A percentile compares a stretch with the other conserved stretches of the same genome.
Conservation (phyloP, 2,329 filamentous ascomycete genomes). For the Botrytis paeoniae region DNA sequence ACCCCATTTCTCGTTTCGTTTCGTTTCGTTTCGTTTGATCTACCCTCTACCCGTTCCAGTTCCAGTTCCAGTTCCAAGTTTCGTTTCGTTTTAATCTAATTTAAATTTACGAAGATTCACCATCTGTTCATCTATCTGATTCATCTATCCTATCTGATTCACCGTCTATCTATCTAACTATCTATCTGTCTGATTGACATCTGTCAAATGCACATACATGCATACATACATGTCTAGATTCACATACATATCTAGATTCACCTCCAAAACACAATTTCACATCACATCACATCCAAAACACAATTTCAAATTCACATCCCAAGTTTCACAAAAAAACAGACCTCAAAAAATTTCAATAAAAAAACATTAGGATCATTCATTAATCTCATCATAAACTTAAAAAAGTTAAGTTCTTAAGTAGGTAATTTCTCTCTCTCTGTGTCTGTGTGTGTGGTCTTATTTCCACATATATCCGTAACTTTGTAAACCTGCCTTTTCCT, state of each 20-base stretch:
- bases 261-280: too few species aligned
- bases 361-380: slow-evolving; percentile 16
- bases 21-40: background rate
- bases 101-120: background rate
- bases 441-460: background rate
- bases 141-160: background rate
- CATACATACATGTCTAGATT: too few species aligned
- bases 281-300: background rate
- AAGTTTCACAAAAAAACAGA: background rate
- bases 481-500: background rate
- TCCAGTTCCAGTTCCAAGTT: too few species aligned
- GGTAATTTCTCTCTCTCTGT: slow-evolving; percentile 6
- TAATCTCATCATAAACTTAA: slow-evolving; percentile 17
- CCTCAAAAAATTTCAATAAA: background rate
- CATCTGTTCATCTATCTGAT: too few species aligned
- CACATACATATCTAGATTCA: too few species aligned
- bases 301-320: background rate
- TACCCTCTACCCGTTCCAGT: background rate
- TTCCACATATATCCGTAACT: slow-evolving; percentile 2
- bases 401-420: background rate
- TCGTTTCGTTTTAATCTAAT: background rate
- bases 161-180: background rate
- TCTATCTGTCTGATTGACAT: background rate
- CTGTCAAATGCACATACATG: background rate
- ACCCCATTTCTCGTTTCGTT: too few species aligned